These are phyloP conservation scores for Lolium rigidum DNA, from an alignment of 176 grass and related monocot species.

Conservation along the genomic window DNA sequence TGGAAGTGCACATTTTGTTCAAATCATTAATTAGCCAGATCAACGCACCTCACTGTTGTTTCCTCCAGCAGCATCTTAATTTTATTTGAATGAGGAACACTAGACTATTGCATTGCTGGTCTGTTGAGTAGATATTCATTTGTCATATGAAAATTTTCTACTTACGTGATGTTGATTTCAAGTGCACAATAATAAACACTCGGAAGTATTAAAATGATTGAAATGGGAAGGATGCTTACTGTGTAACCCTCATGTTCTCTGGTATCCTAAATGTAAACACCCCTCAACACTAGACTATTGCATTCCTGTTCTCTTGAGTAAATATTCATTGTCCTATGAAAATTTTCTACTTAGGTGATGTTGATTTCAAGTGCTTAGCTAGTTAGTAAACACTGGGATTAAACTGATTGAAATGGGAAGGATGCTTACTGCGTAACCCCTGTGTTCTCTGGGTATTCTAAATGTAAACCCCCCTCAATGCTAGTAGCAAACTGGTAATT, in stretches of 20 bases:
- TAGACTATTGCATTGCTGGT: background rate
- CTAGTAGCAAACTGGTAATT: background rate
- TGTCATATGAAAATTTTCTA: background rate
- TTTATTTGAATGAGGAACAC: background rate
- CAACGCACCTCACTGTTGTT: background rate
- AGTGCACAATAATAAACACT: background rate
- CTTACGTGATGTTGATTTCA: background rate
- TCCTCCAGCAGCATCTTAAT: slow-evolving; percentile 16
- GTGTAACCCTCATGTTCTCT: background rate
- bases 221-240: slow-evolving; percentile 18
- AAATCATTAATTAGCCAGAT: slow-evolving; percentile 7
- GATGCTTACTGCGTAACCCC: background rate
- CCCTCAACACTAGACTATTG: background rate
- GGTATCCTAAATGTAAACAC: background rate
- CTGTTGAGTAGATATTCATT: slow-evolving; percentile 12
- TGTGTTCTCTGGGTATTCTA: background rate
- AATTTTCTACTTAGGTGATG: background rate
- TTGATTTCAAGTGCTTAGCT: background rate
- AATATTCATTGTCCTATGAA: background rate
- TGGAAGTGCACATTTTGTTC: background rate
- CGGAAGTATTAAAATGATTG: background rate
- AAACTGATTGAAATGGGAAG: slow-evolving; percentile 13
- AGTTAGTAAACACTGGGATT: background rate
- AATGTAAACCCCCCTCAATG: background rate
- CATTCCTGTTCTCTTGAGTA: background rate